Evolutionary conservation across 257 asterid genomes (phyloP), one percentile per base, ranked within the genome.

Genomic region (Solanum corneliomulleri): DNA sequence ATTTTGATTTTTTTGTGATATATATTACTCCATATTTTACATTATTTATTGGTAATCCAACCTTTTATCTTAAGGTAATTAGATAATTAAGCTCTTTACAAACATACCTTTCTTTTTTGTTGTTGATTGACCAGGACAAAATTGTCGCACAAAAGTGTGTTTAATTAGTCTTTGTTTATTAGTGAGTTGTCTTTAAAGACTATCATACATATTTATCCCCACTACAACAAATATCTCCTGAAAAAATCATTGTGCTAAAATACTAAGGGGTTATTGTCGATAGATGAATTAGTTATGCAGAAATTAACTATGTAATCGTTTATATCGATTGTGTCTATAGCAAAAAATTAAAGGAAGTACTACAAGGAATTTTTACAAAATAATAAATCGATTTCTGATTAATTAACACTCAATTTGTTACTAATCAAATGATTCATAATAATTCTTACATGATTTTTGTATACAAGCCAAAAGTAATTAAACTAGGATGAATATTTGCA

Each of bases 251-350:
- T 1, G 39, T 5, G 39, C 39, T 37, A 37, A 37, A 37, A 37
- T 6, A 37, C 7, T 1, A 37, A 37, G 39, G 7, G 39, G 39
- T 37, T 6, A 1, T 37, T 6, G 1, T 37, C 0, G 21, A 0
- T 14, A 49, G 14, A 58, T 58, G 13, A 58, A 58, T 58, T 58
- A 58, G 13, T 21, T 58, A 20, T 20, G 25, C 2, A 20, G n/a
- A 58, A 56, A 56, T 56, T 18, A 56, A 20, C 0, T 56, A 56
- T 56, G 70, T 31, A 4, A 11, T 12, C 1, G 25, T 11, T 12
- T 2, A 25, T 16, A 25, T 64, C 3, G 10, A 66, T 66, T 66
- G 20, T 66, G 35, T 0, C 35, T 66, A 66, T 12, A 0, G 8
- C 35, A 66, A 66, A 33, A 66, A 66, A 52, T 52, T 52, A 2